A percentile compares a stretch with the other conserved stretches of the same genome.
phyloP scores from a whole-genome alignment of 176 grass and related monocot genomes.

The Oryza longistaminata region DNA sequence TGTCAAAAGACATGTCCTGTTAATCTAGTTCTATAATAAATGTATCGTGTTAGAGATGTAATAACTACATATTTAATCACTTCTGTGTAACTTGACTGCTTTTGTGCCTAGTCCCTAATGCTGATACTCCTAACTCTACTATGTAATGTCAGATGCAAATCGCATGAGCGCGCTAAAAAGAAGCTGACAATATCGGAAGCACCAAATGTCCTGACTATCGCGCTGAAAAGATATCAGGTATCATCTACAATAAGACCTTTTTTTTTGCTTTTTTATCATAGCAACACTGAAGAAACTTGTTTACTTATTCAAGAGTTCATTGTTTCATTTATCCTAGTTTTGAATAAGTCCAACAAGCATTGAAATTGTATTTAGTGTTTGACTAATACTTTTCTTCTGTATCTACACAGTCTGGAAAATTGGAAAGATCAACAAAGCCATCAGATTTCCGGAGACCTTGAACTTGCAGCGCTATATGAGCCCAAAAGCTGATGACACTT shows the following conservation, averaged over 20 bases:
- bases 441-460: slow-evolving; percentile 72
- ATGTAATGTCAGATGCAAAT: slow-evolving; percentile 70
- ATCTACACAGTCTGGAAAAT: slow-evolving; percentile 78
- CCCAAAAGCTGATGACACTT: slow-evolving; percentile 52
- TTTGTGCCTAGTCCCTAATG: slow-evolving; percentile 9
- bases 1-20: not conserved
- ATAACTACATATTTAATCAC: not conserved
- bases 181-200: slow-evolving; percentile 87
- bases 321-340: slow-evolving; percentile 22
- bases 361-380: slow-evolving; percentile 20
- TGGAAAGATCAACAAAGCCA: slow-evolving; percentile 89
- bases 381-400: slow-evolving; percentile 3
- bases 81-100: not conserved
- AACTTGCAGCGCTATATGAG: slow-evolving; percentile 71
- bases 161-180: slow-evolving; percentile 84
- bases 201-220: slow-evolving; percentile 90
- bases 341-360: not conserved
- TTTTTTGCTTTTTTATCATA: slow-evolving; percentile 5
- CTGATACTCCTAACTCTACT: slow-evolving; percentile 17
- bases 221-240: slow-evolving; percentile 95
- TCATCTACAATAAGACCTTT: not conserved
- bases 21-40: not conserved
- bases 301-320: slow-evolving; percentile 8
- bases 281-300: slow-evolving; percentile 3
- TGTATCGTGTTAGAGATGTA: not conserved